Evolutionary conservation across 1,284 basidiomycete species (phyloP).

Genomic region (Porogramme epimiltina): DNA sequence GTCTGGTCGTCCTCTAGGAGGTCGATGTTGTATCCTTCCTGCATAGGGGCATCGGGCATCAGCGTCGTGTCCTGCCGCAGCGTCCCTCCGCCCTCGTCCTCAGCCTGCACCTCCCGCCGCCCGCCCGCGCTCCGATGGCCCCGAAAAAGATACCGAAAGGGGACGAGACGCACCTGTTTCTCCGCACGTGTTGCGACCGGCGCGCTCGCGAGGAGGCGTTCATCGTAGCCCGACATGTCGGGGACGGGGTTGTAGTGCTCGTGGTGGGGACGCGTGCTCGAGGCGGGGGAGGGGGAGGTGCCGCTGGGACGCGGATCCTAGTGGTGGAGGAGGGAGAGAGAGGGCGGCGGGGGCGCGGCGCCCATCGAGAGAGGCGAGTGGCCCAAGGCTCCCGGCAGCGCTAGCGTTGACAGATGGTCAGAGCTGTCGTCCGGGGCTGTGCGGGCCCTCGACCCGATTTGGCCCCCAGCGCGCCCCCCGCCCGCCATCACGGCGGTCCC

Average conservation of each 20-base stretch:
- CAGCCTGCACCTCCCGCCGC: not conserved
- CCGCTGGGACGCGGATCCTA: not conserved
- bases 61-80: not conserved
- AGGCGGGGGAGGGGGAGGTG: not conserved
- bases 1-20: constrained; percentile 37
- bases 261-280: not conserved
- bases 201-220: constrained; percentile 36
- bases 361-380: not conserved
- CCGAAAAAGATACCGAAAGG: no score
- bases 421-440: constrained; percentile 1
- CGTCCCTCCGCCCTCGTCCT: not conserved
- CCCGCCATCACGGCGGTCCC: no score
- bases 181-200: constrained; percentile 37
- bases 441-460: not conserved
- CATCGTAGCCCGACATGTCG: constrained; percentile 34
- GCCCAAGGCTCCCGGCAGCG: no score
- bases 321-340: not conserved
- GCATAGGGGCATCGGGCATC: not conserved
- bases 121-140: not conserved
- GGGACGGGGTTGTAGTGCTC: no score
- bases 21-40: constrained; percentile 58
- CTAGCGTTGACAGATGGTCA: constrained; percentile 13
- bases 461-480: no score
- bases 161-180: constrained; percentile 35
- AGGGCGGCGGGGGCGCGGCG: not conserved